These are phyloP conservation scores for Ophiosphaerella korrae DNA, from an alignment of 2,329 filamentous ascomycete genomes.

Conservation along the genomic window DNA sequence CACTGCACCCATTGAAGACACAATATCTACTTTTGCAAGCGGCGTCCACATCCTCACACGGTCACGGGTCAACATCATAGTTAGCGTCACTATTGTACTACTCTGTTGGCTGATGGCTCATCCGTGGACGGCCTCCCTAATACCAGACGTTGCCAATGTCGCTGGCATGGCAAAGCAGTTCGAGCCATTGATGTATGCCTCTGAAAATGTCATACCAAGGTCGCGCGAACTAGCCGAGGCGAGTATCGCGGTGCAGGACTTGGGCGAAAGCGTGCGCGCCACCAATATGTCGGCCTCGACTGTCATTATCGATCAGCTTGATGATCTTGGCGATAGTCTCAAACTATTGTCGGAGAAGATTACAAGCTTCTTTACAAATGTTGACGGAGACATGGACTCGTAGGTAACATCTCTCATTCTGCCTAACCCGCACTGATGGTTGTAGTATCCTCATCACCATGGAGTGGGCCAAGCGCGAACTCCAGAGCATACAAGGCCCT, in stretches of 20 bases:
- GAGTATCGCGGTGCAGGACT: constrained; percentile 90
- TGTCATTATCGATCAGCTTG: constrained; percentile 83
- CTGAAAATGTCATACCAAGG: constrained; percentile 83
- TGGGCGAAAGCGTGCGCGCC: constrained; percentile 84
- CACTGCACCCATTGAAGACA: constrained; percentile 80
- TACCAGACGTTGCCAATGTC: constrained; percentile 87
- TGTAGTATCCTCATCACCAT: constrained; percentile 84
- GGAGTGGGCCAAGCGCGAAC: constrained; percentile 91
- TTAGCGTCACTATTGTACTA: constrained; percentile 65
- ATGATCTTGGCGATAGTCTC: constrained; percentile 82
- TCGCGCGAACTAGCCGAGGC: constrained; percentile 89
- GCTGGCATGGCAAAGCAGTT: constrained; percentile 88
- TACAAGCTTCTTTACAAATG: constrained; percentile 89
- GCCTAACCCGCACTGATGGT: constrained; percentile 16
- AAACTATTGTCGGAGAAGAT: constrained; percentile 84
- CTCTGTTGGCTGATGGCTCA: constrained; percentile 69
- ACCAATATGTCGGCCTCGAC: constrained; percentile 91
- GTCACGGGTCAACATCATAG: constrained; percentile 70
- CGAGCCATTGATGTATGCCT: constrained; percentile 93
- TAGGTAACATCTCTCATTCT: constrained; percentile 45
- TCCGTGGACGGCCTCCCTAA: constrained; percentile 68
- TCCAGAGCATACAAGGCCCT: constrained; percentile 57
- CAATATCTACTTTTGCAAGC: constrained; percentile 66
- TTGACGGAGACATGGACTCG: constrained; percentile 90
- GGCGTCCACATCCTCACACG: constrained; percentile 66